Conservation (phyloP, 768 basidiomycete genomes). For the Collybiopsis confluens region DNA sequence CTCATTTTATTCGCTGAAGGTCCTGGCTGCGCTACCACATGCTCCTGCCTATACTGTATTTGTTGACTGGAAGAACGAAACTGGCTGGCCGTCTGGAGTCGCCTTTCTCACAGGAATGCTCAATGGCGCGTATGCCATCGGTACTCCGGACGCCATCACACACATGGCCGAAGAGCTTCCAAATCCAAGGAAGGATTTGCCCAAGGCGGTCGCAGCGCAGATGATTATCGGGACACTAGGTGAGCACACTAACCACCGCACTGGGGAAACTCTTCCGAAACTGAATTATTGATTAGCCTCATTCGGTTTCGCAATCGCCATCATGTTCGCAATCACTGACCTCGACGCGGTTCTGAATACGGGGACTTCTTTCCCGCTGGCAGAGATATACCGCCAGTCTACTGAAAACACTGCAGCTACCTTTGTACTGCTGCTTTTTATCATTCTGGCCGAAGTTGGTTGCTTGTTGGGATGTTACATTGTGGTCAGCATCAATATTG, state of each 20-base stretch:
- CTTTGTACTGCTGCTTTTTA: conserved; percentile 10
- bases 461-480: conserved; percentile 10
- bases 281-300: conserved; percentile 6
- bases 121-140: conserved; percentile 14
- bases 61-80: conserved; percentile 11
- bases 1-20: conserved; percentile 5
- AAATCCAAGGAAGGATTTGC: conserved; percentile 13
- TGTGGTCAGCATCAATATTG: conserved; percentile 9
- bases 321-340: conserved; percentile 15
- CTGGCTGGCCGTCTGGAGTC: conserved; percentile 14
- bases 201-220: conserved; percentile 12
- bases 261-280: no score
- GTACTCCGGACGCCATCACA: conserved; percentile 14
- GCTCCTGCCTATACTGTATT: conserved; percentile 14
- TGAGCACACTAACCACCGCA: not conserved
- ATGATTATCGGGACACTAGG: conserved; percentile 11
- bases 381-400: conserved; percentile 12
- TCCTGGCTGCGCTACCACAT: conserved; percentile 10
- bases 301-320: conserved; percentile 9
- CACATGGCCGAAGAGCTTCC: conserved; percentile 16
- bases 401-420: conserved; percentile 13
- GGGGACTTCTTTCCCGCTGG: conserved; percentile 13
- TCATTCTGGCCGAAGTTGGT: conserved; percentile 9
- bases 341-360: conserved; percentile 14
- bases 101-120: conserved; percentile 15